Percentiles rank a stretch among this genome's conserved stretches.
Conservation (phyloP, 352 stramenopile genomes). For the Pythium dissimile region DNA sequence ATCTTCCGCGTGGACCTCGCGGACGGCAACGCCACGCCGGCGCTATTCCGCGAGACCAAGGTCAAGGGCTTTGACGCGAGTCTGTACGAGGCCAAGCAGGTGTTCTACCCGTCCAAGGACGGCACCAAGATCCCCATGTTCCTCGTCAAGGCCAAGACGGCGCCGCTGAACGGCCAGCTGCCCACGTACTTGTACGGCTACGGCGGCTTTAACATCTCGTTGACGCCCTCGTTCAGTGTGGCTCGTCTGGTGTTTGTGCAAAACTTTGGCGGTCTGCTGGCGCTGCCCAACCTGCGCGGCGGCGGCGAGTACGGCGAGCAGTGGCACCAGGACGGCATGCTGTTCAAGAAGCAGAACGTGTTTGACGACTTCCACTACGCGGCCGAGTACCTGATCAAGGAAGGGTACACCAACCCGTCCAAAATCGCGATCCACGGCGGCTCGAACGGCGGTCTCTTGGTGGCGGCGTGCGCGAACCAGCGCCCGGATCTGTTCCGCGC, state of each 20-base stretch:
- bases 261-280: slow-evolving; percentile 89
- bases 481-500: slow-evolving; percentile 90
- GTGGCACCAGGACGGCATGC: slow-evolving; percentile 92
- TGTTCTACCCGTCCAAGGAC: slow-evolving; percentile 91
- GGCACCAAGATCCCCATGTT: slow-evolving; percentile 96
- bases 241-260: slow-evolving; percentile 88
- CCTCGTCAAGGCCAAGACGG: slow-evolving; percentile 85
- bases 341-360: slow-evolving; percentile 92
- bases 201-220: slow-evolving; percentile 94
- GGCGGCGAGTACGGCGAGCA: slow-evolving; percentile 91
- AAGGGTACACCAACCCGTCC: slow-evolving; percentile 83
- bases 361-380: slow-evolving; percentile 97
- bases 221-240: slow-evolving; percentile 89
- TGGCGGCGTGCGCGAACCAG: slow-evolving; percentile 89
- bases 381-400: slow-evolving; percentile 89
- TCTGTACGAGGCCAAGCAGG: slow-evolving; percentile 77
- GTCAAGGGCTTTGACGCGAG: slow-evolving; percentile 80
- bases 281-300: slow-evolving; percentile 93
- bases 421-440: slow-evolving; percentile 91
- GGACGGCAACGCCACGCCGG: slow-evolving; percentile 25
- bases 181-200: slow-evolving; percentile 94
- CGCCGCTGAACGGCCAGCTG: slow-evolving; percentile 71
- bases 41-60: slow-evolving; percentile 75
- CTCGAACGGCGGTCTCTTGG: slow-evolving; percentile 93
- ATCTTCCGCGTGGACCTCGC: slow-evolving; percentile 74